phyloP scores from a whole-genome alignment of 2,329 filamentous ascomycete genomes.

The Hymenoscyphus repandus region DNA sequence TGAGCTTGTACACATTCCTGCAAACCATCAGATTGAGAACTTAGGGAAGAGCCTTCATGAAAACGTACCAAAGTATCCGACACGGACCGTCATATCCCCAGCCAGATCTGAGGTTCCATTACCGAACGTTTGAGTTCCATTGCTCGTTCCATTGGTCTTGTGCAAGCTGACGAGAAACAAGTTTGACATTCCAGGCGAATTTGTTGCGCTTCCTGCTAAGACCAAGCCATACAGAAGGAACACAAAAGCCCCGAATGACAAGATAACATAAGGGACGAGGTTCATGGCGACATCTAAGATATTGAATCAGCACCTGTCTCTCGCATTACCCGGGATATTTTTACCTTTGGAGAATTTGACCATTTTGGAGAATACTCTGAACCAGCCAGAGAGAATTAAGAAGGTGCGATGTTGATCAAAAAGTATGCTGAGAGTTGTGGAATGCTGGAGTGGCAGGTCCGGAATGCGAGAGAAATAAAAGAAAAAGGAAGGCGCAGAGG shows the following conservation, averaged over 20 bases:
- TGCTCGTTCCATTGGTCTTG: not conserved
- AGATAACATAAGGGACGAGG: not conserved
- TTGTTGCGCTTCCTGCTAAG: not conserved
- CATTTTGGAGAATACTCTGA: not conserved
- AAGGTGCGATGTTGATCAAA: too few relatives aligned
- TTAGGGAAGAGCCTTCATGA: not conserved
- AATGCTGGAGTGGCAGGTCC: too few relatives aligned
- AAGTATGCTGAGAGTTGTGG: too few relatives aligned
- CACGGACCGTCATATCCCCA: not conserved
- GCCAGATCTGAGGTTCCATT: slow-evolving; percentile 1
- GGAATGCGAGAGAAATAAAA: too few relatives aligned
- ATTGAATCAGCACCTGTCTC: not conserved
- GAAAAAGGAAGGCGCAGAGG: too few relatives aligned
- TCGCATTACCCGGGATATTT: not conserved
- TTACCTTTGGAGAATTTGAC: not conserved
- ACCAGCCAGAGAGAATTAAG: not conserved
- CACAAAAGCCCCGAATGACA: not conserved
- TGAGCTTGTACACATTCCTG: slow-evolving; percentile 2
- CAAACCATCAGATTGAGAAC: not conserved
- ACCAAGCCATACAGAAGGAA: slow-evolving; percentile 1
- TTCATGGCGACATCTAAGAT: not conserved
- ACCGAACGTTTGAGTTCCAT: not conserved
- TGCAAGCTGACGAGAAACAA: slow-evolving; percentile 2
- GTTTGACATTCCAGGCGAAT: slow-evolving; percentile 2
- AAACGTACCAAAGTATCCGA: slow-evolving; percentile 6